Evolutionary conservation across 2,329 filamentous ascomycete species (phyloP), one percentile per base, ranked within the genome.

Genomic region (Botrytis paeoniae): DNA sequence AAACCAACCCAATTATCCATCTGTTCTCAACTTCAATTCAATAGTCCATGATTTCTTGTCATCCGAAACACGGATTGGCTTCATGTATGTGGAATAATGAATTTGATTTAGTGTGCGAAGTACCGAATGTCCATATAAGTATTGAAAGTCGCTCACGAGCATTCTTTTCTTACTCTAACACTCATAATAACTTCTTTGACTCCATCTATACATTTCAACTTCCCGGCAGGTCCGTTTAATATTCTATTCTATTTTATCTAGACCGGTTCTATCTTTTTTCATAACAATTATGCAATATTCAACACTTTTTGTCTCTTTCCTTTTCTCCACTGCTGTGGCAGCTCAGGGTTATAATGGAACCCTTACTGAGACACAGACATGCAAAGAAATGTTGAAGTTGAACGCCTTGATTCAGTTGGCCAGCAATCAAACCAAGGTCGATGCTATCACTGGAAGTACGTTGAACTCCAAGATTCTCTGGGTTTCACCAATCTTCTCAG

Each of bases 391-490:
- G 66, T 69, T 76, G 62, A 76, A 77, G 71, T 77, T 82, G 8
- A 80, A 78, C 74, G 63, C 76, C 57, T 60, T 81, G 48, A 75
- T 82, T 71, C 75, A 79, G 59, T 75, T 83, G 7, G 82, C 81
- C 32, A 74, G 75, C 77, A 84, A 84, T 78, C 74, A 78, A 10
- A 83, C 82, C 48, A 75, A 78, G 73, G 79, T 84, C 6, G 77
- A 79, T 48, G 69, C 78, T 66, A 74, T 79, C 63, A 80, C 81
- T 64, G 75, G 82, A 35, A 80, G 70, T 71, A 66, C 22, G 69
- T 20, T 29, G 37, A 20, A 18, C 4, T 29, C 16, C 16, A 1
- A 9, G 2, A 43, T 10, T 12, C 37, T 29, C 32, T 22, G 18
- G 14, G 20, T 43, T 10, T 5, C 61, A 29, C 9, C 32, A 37